Evolutionary conservation across 1,284 basidiomycete species (phyloP).

Genomic region (Schizopora paradoxa): DNA sequence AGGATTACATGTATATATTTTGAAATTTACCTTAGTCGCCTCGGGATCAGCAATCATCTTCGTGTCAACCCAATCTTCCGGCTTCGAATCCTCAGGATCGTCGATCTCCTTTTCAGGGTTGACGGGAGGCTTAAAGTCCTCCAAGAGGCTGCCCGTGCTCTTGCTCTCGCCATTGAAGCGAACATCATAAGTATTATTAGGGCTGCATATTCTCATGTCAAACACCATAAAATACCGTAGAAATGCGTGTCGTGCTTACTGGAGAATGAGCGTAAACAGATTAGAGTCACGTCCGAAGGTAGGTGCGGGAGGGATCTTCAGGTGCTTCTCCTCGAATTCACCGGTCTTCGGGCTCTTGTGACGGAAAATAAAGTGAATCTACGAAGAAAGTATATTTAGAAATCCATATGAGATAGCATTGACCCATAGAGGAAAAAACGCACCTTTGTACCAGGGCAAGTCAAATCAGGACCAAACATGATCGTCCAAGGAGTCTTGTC

Average conservation of each 20-base stretch:
- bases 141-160: constrained; percentile 80
- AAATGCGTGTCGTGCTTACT: constrained; percentile 47
- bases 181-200: constrained; percentile 94
- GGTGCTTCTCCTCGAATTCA: constrained; percentile 96
- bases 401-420: background rate
- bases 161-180: constrained; percentile 85
- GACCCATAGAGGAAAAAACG: constrained; percentile 12
- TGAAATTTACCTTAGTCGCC: constrained; percentile 64
- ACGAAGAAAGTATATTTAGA: constrained; percentile 10
- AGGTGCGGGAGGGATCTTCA: constrained; percentile 77
- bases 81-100: constrained; percentile 89
- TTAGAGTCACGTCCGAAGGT: constrained; percentile 85
- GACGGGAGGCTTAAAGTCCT: constrained; percentile 94
- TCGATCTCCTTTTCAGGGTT: constrained; percentile 93
- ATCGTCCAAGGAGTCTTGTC: constrained; percentile 98
- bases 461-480: constrained; percentile 92
- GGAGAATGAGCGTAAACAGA: constrained; percentile 88
- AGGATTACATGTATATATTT: background rate
- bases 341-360: constrained; percentile 89
- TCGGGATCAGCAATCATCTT: constrained; percentile 83
- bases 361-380: constrained; percentile 98
- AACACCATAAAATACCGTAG: constrained; percentile 2
- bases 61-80: constrained; percentile 89
- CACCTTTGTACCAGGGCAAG: constrained; percentile 83
- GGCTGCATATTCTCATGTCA: constrained; percentile 41